These are phyloP conservation scores for Yamadazyma philogaea DNA, from an alignment of 805 yeast species.

Conservation along the genomic window DNA sequence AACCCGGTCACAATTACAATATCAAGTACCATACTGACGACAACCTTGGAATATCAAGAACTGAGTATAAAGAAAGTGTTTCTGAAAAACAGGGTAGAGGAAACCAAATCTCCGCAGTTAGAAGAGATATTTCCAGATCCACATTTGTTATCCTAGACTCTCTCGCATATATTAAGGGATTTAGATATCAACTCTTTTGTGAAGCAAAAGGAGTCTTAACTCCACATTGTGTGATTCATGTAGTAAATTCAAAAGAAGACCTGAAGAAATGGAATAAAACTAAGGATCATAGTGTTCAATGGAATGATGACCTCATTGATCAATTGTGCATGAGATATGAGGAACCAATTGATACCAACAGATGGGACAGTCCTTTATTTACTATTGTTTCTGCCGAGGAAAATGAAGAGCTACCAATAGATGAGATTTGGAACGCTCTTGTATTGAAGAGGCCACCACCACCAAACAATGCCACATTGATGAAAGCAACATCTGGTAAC, in stretches of 20 bases:
- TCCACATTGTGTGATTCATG: constrained; percentile 78
- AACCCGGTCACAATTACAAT: constrained; percentile 53
- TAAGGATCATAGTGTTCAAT: constrained; percentile 33
- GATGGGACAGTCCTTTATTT: constrained; percentile 95
- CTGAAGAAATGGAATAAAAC: constrained; percentile 61
- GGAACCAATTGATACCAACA: constrained; percentile 79
- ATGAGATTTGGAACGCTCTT: constrained; percentile 63
- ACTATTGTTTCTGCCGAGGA: constrained; percentile 53
- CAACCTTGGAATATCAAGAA: constrained; percentile 65
- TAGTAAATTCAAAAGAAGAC: constrained; percentile 61
- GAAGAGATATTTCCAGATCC: constrained; percentile 66
- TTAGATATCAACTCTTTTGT: constrained; percentile 88
- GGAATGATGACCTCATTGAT: constrained; percentile 65
- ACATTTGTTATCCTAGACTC: constrained; percentile 83
- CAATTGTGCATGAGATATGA: constrained; percentile 84
- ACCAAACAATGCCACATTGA: constrained; percentile 81
- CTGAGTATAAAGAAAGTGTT: constrained; percentile 64
- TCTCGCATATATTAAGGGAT: constrained; percentile 88
- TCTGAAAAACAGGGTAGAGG: constrained; percentile 83
- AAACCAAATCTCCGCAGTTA: constrained; percentile 82
- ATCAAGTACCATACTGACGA: constrained; percentile 78
- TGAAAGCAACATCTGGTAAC: constrained; percentile 75
- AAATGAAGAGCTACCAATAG: constrained; percentile 55
- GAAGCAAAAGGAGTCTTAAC: constrained; percentile 86
- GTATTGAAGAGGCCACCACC: constrained; percentile 61